A percentile compares a stretch with the other conserved stretches of the same genome.
Conservation (phyloP, 768 basidiomycete species). For the Arthromyces matolae region DNA sequence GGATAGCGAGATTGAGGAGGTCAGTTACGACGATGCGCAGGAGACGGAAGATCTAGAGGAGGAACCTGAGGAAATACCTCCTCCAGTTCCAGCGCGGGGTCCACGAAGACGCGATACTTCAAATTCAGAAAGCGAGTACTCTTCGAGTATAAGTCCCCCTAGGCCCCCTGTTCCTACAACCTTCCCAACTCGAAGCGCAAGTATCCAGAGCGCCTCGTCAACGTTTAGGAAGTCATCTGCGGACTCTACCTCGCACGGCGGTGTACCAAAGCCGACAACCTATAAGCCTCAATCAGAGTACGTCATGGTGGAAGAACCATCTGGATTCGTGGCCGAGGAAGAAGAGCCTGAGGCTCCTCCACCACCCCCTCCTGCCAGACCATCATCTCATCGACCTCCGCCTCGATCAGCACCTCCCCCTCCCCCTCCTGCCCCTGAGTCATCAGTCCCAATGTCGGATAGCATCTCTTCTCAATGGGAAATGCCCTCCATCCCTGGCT, state of each 20-base stretch:
- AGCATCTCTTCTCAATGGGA: slow-evolving; percentile 60
- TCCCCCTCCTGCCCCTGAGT: slow-evolving; percentile 20
- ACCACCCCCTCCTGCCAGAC: slow-evolving; percentile 43
- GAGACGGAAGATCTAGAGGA: slow-evolving; percentile 24
- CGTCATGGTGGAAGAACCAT: slow-evolving; percentile 60
- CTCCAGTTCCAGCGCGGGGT: slow-evolving; percentile 52
- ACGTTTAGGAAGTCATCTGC: slow-evolving; percentile 34
- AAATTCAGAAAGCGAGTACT: slow-evolving; percentile 16
- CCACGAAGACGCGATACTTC: slow-evolving; percentile 18
- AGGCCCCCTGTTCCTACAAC: slow-evolving; percentile 48
- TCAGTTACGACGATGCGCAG: slow-evolving; percentile 49
- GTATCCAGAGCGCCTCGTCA: slow-evolving; percentile 31
- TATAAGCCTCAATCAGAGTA: slow-evolving; percentile 44
- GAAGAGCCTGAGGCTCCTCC: slow-evolving; percentile 36
- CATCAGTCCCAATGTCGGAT: slow-evolving; percentile 27
- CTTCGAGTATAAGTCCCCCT: slow-evolving; percentile 30
- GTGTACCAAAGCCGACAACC: slow-evolving; percentile 22
- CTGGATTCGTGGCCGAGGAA: slow-evolving; percentile 29
- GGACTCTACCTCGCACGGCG: slow-evolving; percentile 24
- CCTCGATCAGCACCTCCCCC: slow-evolving; percentile 33
- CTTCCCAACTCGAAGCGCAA: slow-evolving; percentile 37
- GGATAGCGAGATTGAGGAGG: slow-evolving; percentile 72
- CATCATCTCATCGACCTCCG: slow-evolving; percentile 36
- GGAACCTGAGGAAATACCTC: slow-evolving; percentile 46
- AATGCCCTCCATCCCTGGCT: slow-evolving; percentile 55